Evolutionary conservation across 208 protist genomes (phyloP).

Genomic region (Trypanosoma brucei): DNA sequence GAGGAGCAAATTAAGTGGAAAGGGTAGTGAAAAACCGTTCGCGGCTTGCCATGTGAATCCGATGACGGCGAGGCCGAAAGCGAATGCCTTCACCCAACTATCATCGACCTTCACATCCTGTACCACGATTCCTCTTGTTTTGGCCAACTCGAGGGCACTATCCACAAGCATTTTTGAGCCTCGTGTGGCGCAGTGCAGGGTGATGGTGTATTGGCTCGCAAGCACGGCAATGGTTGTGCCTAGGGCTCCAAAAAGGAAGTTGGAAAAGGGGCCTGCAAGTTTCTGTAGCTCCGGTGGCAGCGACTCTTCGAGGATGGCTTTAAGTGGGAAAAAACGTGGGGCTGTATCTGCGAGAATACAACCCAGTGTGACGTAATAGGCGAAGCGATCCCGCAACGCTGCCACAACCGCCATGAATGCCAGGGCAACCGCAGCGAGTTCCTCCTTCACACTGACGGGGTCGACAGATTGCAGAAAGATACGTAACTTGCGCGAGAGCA

Average conservation of each 20-base stretch:
- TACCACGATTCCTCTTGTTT: constrained; percentile 35
- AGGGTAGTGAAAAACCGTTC: constrained; percentile 46
- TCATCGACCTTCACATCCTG: constrained; percentile 35
- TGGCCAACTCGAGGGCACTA: constrained; percentile 31
- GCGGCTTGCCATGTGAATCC: constrained; percentile 78
- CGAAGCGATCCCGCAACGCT: constrained; percentile 48
- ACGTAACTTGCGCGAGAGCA: constrained; percentile 49
- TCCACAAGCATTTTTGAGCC: constrained; percentile 53
- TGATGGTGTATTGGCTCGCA: constrained; percentile 33
- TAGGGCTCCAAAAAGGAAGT: constrained; percentile 22
- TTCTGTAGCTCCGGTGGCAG: constrained; percentile 55
- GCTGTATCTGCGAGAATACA: constrained; percentile 47
- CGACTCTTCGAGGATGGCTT: constrained; percentile 34
- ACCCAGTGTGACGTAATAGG: constrained; percentile 55
- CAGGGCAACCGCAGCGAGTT: constrained; percentile 28
- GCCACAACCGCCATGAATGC: constrained; percentile 60
- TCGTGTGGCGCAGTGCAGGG: constrained; percentile 53
- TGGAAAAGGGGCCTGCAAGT: constrained; percentile 36
- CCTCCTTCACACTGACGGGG: constrained; percentile 37
- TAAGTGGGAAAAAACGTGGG: constrained; percentile 37
- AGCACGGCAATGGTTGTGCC: constrained; percentile 37
- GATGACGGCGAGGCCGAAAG: constrained; percentile 40
- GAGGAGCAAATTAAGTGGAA: constrained; percentile 74
- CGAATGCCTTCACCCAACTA: constrained; percentile 34
- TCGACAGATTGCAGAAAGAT: constrained; percentile 66